These are phyloP conservation scores for Termitomyces titanicus DNA, from an alignment of 768 basidiomycete genomes.

Conservation along the genomic window DNA sequence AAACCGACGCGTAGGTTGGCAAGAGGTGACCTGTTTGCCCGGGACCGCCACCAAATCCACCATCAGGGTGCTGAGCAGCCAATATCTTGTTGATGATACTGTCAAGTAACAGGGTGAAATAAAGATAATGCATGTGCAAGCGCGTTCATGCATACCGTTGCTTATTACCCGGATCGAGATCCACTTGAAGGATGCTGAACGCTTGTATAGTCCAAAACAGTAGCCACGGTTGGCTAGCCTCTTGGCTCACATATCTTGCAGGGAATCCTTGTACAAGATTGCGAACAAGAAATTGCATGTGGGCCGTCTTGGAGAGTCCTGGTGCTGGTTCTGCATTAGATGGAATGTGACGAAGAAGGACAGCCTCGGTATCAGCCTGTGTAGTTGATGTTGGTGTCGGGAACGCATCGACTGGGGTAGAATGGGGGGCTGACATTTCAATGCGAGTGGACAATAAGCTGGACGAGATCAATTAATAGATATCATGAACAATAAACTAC, in stretches of 20 bases:
- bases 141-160: conserved; percentile 53
- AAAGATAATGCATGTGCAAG: neutral
- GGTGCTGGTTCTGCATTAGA: conserved; percentile 19
- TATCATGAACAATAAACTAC: conserved; percentile 6
- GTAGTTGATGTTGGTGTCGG: conserved; percentile 58
- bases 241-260: conserved; percentile 73
- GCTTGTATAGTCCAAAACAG: conserved; percentile 91
- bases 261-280: conserved; percentile 81
- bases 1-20: conserved; percentile 87
- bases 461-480: neutral
- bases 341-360: conserved; percentile 56
- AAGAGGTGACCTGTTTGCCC: conserved; percentile 86
- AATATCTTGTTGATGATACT: conserved; percentile 82
- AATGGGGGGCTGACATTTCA: conserved; percentile 15
- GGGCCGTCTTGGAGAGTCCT: conserved; percentile 55
- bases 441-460: conserved; percentile 7
- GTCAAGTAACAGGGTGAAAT: neutral
- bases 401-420: conserved; percentile 53
- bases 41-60: conserved; percentile 92
- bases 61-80: conserved; percentile 77
- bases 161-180: conserved; percentile 72
- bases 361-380: conserved; percentile 65
- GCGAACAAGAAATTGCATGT: conserved; percentile 73
- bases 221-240: conserved; percentile 95
- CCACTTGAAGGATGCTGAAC: conserved; percentile 76